Evolutionary conservation across 495 filamentous ascomycete genomes (phyloP).

Genomic region (Xylaria palmicola): DNA sequence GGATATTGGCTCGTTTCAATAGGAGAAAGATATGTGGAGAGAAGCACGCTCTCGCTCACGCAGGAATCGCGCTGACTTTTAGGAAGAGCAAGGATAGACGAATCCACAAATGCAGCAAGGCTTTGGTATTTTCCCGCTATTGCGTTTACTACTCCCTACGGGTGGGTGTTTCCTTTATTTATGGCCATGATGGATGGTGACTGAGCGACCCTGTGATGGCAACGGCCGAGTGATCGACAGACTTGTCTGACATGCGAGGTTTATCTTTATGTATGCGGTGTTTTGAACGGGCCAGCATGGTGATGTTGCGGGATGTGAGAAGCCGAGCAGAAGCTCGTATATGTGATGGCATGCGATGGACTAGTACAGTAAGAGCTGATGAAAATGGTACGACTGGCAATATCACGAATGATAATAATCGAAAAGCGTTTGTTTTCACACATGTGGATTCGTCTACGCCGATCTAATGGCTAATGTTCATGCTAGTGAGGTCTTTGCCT

Average conservation of each 20-base stretch:
- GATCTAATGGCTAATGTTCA: background rate
- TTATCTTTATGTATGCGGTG: background rate
- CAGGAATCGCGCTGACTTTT: background rate
- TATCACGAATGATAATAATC: background rate
- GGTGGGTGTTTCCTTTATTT: no score
- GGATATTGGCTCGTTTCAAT: no score
- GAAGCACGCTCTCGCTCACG: background rate
- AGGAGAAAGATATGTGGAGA: no score
- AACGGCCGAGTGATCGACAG: background rate
- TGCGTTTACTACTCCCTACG: background rate
- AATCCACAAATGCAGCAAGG: background rate
- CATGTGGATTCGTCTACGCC: background rate
- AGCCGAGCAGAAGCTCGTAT: no score
- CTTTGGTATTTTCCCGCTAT: background rate
- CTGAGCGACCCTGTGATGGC: background rate
- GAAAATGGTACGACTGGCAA: slow-evolving; percentile 1
- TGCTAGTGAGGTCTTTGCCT: background rate
- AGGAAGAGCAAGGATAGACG: background rate
- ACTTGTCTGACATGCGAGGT: background rate
- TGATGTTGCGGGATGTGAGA: no score
- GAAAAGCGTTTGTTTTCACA: slow-evolving; percentile 7
- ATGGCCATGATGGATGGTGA: no score
- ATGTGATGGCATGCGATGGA: slow-evolving; percentile 2
- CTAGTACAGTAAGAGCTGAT: slow-evolving; percentile 7
- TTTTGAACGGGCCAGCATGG: no score